Evolutionary conservation across 805 yeast species (phyloP).

Genomic region (Peterozyma xylosa): DNA sequence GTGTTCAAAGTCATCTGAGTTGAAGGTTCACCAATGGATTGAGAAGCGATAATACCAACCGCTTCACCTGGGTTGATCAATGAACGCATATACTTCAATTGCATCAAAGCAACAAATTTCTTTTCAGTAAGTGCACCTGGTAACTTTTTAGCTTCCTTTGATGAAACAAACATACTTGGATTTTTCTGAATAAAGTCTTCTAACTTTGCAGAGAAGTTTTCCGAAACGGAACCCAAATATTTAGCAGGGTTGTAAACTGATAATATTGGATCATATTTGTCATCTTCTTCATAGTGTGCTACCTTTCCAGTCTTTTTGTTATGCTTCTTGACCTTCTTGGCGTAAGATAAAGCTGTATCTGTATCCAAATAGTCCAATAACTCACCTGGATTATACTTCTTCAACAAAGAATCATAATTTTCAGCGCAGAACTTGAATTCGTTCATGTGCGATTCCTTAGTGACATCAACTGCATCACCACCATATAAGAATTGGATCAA

Average conservation of each 20-base stretch:
- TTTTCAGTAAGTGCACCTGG: slow-evolving; percentile 54
- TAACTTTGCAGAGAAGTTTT: slow-evolving; percentile 73
- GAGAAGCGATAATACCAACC: slow-evolving; percentile 97
- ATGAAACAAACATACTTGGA: slow-evolving; percentile 44
- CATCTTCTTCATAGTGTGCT: slow-evolving; percentile 55
- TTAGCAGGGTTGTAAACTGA: slow-evolving; percentile 83
- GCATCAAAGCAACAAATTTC: slow-evolving; percentile 95
- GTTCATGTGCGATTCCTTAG: slow-evolving; percentile 88
- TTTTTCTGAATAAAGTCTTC: slow-evolving; percentile 60
- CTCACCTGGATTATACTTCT: slow-evolving; percentile 80
- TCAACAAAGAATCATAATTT: slow-evolving; percentile 79
- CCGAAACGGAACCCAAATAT: slow-evolving; percentile 89
- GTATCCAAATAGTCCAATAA: slow-evolving; percentile 70
- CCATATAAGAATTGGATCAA: slow-evolving; percentile 94
- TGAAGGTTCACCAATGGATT: slow-evolving; percentile 98
- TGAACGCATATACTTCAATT: slow-evolving; percentile 95
- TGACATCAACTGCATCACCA: slow-evolving; percentile 93
- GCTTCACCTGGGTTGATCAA: slow-evolving; percentile 94
- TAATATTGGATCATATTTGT: slow-evolving; percentile 82
- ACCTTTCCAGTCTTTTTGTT: slow-evolving; percentile 53
- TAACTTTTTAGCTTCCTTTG: slow-evolving; percentile 34
- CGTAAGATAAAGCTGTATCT: slow-evolving; percentile 70
- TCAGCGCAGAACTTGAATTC: slow-evolving; percentile 91
- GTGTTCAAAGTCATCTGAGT: slow-evolving; percentile 97
- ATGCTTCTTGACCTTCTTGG: slow-evolving; percentile 74